Base-by-base conservation (phyloP, 2,329 filamentous ascomycete species). In the Aspergillus cejpii region DNA sequence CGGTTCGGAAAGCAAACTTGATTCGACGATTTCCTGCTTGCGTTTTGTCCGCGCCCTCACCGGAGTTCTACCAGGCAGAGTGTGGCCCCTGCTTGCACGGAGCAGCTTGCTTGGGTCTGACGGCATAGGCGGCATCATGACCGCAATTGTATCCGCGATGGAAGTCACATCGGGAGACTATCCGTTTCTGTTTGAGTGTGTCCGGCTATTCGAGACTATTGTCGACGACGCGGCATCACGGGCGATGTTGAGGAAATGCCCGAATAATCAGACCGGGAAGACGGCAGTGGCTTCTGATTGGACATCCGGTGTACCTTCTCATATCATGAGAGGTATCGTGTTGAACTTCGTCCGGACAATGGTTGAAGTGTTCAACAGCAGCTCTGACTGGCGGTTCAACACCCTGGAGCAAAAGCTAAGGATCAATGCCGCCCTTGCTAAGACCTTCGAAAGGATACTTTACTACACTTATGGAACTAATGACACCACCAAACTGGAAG, bases 41-140 rank as follows among this genome's bases (percentile, higher is more conserved):
- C 83, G 88, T 42, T 96, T 97, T 58, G 71, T 94, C 28, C 78
- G 85, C 54, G 80, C 84, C 2, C 71, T 94, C 14, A 67, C 92
- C 20, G 74, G 77, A 7, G 56, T 85, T n/a, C 80, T 84, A 41
- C 91, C 92, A 0, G 85, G 85, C 45, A 78, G 90, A 48, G 82
- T 95, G 5, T 97, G 92, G 90, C 89, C 91, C 3, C 87, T 91
- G 62, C 77, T 98, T 57, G 81, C 84, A 3, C 81, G 87, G 45
- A 94, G 87, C 63, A 81, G 83, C 50, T 72, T 98, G 14, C 74
- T 98, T 37, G 85, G 85, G 54, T 79, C 82, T 5, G 83, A 88
- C 53, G 83, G 86, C 7, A 83, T 83, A 50, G 83, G 83, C 11
- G 87, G 88, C 8, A 83, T 85, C 49, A 76, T 98, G 49, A 80